These are phyloP conservation scores for Lithocarpus polystachyus DNA, from an alignment of 306 rosid species.

Conservation along the genomic window DNA sequence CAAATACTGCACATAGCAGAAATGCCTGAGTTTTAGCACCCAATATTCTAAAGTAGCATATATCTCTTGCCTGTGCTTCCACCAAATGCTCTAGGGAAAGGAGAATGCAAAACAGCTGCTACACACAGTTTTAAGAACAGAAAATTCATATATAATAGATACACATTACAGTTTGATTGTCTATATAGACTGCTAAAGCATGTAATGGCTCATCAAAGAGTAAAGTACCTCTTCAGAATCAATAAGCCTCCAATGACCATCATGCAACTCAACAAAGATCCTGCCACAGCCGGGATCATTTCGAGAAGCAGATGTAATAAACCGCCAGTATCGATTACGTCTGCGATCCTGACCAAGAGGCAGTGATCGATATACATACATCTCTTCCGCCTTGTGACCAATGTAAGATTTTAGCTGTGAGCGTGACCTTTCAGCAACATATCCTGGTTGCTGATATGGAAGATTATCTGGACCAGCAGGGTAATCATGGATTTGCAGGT, in stretches of 20 bases:
- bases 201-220: slow-evolving; percentile 12
- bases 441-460: slow-evolving; percentile 43
- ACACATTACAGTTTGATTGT: slow-evolving; percentile 6
- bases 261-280: slow-evolving; percentile 69
- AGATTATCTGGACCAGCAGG: slow-evolving; percentile 39
- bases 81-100: slow-evolving; percentile 1
- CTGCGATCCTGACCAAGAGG: slow-evolving; percentile 87
- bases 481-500: slow-evolving; percentile 42
- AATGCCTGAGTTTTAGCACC: slow-evolving; percentile 8
- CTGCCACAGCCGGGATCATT: slow-evolving; percentile 84
- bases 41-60: slow-evolving; percentile 5
- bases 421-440: slow-evolving; percentile 49
- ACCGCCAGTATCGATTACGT: slow-evolving; percentile 74
- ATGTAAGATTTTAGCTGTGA: slow-evolving; percentile 57
- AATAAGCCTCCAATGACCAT: slow-evolving; percentile 67
- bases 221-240: slow-evolving; percentile 69
- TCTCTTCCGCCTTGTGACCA: slow-evolving; percentile 68
- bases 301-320: slow-evolving; percentile 54
- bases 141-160: slow-evolving; percentile 11
- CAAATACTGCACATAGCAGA: neutral
- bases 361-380: slow-evolving; percentile 55
- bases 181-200: slow-evolving; percentile 13
- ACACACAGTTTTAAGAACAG: slow-evolving; percentile 5
- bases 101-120: neutral
- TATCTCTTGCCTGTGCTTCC: slow-evolving; percentile 16